These are phyloP conservation scores for Penicillium pulvis DNA, from an alignment of 495 filamentous ascomycete genomes.

Conservation along the genomic window DNA sequence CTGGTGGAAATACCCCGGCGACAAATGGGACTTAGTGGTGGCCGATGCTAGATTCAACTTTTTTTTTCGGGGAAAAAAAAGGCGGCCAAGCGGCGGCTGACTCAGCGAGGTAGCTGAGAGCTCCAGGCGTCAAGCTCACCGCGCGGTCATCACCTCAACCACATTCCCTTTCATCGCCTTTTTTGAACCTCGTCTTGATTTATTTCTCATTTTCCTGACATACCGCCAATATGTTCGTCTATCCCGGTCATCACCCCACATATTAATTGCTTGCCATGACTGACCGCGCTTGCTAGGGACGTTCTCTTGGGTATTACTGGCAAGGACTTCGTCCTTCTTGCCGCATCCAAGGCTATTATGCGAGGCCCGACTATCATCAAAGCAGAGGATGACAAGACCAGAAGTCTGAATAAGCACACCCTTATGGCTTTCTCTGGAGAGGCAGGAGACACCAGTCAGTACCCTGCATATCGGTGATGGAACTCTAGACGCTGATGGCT, in stretches of 20 bases:
- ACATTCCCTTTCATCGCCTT: slow-evolving; percentile 19
- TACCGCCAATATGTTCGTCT: slow-evolving; percentile 38
- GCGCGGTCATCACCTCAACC: slow-evolving; percentile 35
- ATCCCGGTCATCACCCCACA: neutral
- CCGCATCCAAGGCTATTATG: slow-evolving; percentile 97
- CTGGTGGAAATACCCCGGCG: slow-evolving; percentile 12
- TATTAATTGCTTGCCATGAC: slow-evolving; percentile 15
- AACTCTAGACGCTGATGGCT: slow-evolving; percentile 16
- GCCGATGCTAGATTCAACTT: slow-evolving; percentile 33
- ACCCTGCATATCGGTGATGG: slow-evolving; percentile 8
- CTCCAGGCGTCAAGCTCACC: slow-evolving; percentile 51
- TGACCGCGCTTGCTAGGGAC: slow-evolving; percentile 65
- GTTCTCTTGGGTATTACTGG: slow-evolving; percentile 96
- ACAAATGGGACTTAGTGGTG: slow-evolving; percentile 7
- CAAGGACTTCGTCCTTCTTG: slow-evolving; percentile 98
- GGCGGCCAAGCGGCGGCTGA: slow-evolving; percentile 40
- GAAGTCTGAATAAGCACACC: slow-evolving; percentile 84
- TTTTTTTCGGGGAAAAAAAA: slow-evolving; percentile 43
- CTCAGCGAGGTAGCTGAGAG: slow-evolving; percentile 43
- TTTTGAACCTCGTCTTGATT: slow-evolving; percentile 17
- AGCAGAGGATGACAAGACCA: slow-evolving; percentile 94
- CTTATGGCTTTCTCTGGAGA: slow-evolving; percentile 97
- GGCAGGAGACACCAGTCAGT: slow-evolving; percentile 89
- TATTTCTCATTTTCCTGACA: slow-evolving; percentile 8
- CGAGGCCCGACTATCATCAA: slow-evolving; percentile 96